Evolutionary conservation across 1,139 yeast species (phyloP).

Genomic region (Pichia norvegensis): DNA sequence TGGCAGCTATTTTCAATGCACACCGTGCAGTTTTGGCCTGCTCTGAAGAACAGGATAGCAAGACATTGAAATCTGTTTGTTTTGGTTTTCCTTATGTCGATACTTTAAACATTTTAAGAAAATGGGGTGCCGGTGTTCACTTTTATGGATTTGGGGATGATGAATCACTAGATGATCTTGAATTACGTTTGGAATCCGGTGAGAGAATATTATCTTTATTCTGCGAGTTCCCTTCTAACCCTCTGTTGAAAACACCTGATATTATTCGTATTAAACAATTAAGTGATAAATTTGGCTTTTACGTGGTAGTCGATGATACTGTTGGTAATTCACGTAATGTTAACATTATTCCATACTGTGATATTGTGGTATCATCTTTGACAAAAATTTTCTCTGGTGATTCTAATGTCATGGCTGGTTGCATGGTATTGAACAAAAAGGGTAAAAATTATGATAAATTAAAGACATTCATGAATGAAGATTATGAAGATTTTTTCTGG

Average conservation of each 20-base stretch:
- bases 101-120: constrained; percentile 73
- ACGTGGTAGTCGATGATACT: constrained; percentile 85
- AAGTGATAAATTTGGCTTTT: constrained; percentile 64
- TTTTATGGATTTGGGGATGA: constrained; percentile 83
- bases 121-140: constrained; percentile 84
- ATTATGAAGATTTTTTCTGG: constrained; percentile 75
- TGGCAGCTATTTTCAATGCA: constrained; percentile 84
- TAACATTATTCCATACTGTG: constrained; percentile 75
- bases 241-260: constrained; percentile 77
- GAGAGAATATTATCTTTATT: constrained; percentile 63
- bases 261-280: constrained; percentile 53
- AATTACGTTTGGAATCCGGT: constrained; percentile 52
- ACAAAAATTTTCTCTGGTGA: constrained; percentile 94
- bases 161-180: constrained; percentile 58
- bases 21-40: constrained; percentile 52
- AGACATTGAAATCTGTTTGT: constrained; percentile 58
- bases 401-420: constrained; percentile 93
- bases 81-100: constrained; percentile 96
- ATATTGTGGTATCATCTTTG: constrained; percentile 76
- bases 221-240: constrained; percentile 93
- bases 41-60: constrained; percentile 28
- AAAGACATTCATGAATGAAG: constrained; percentile 43
- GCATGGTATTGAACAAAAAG: constrained; percentile 67
- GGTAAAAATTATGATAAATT: constrained; percentile 47
- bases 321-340: constrained; percentile 85